These are phyloP conservation scores for Cutaneotrichosporon sp. DNA, from an alignment of 1,284 basidiomycete genomes.

Conservation along the genomic window DNA sequence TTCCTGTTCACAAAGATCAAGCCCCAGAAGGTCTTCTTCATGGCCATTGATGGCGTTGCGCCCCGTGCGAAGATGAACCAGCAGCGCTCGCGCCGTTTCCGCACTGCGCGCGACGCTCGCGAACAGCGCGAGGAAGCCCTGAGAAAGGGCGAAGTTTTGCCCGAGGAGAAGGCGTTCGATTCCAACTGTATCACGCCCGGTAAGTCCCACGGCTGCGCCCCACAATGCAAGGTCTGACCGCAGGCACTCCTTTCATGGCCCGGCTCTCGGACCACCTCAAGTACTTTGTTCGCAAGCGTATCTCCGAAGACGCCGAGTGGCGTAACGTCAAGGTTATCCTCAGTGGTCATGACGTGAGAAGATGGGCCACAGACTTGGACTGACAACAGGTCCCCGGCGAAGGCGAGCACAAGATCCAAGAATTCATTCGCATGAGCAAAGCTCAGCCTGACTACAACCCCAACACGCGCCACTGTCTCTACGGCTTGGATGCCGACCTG, in stretches of 20 bases:
- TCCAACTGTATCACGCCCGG: slow-evolving; percentile 99
- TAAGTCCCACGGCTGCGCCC: slow-evolving; percentile 45
- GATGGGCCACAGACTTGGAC: slow-evolving; percentile 9
- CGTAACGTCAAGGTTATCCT: slow-evolving; percentile 84
- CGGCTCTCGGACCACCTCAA: slow-evolving; percentile 82
- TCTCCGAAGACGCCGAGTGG: slow-evolving; percentile 92
- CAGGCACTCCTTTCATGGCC: slow-evolving; percentile 93
- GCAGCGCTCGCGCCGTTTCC: slow-evolving; percentile 87
- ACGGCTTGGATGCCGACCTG: slow-evolving; percentile 96
- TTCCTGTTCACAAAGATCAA: slow-evolving; percentile 96
- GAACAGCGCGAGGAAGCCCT: slow-evolving; percentile 82
- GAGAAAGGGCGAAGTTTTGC: slow-evolving; percentile 82
- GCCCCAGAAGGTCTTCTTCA: slow-evolving; percentile 92
- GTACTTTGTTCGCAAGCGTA: slow-evolving; percentile 97
- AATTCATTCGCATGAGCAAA: slow-evolving; percentile 90
- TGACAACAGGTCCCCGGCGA: slow-evolving; percentile 70
- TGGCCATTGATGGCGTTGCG: slow-evolving; percentile 97
- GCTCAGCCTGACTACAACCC: slow-evolving; percentile 82
- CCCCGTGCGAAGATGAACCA: slow-evolving; percentile 99
- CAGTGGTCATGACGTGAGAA: slow-evolving; percentile 81
- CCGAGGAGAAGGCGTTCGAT: slow-evolving; percentile 92
- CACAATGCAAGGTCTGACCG: not conserved
- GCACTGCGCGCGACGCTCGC: slow-evolving; percentile 87
- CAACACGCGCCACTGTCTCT: slow-evolving; percentile 78
- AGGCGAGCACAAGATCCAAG: slow-evolving; percentile 99